Conservation (phyloP, 2,329 filamentous ascomycete species). For the Akanthomyces uredinophilus region DNA sequence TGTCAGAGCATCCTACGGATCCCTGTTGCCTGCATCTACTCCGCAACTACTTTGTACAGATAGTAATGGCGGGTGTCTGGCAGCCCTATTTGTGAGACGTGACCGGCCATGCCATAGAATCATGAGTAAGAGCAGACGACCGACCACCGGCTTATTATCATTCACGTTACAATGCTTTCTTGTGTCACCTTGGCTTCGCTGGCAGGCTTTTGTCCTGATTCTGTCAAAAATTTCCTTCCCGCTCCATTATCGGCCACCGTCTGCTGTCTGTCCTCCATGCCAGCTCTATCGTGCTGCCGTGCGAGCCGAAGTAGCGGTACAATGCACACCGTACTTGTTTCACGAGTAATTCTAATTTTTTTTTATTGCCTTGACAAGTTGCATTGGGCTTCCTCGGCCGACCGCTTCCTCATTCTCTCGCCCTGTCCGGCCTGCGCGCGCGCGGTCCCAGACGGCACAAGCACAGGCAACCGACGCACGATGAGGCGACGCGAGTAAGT, state of each 20-base stretch:
- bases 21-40: not conserved
- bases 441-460: not conserved
- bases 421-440: not conserved
- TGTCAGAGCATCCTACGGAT: not conserved
- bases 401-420: not conserved
- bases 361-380: not conserved
- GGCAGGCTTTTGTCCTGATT: no score
- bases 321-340: not conserved
- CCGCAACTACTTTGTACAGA: no score
- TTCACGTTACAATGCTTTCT: not conserved
- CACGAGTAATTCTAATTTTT: slow-evolving; percentile 1
- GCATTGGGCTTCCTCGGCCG: not conserved
- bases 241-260: not conserved
- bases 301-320: not conserved
- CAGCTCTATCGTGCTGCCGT: not conserved
- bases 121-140: slow-evolving; percentile 3
- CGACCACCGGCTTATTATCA: not conserved
- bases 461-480: not conserved
- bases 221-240: no score
- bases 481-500: slow-evolving; percentile 11
- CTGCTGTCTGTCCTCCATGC: not conserved
- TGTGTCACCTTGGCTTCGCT: not conserved
- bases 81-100: slow-evolving; percentile 4
- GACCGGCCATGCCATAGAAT: not conserved
- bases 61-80: not conserved